phyloP scores from a whole-genome alignment of 352 stramenopile species.

The Pythium sp. region DNA sequence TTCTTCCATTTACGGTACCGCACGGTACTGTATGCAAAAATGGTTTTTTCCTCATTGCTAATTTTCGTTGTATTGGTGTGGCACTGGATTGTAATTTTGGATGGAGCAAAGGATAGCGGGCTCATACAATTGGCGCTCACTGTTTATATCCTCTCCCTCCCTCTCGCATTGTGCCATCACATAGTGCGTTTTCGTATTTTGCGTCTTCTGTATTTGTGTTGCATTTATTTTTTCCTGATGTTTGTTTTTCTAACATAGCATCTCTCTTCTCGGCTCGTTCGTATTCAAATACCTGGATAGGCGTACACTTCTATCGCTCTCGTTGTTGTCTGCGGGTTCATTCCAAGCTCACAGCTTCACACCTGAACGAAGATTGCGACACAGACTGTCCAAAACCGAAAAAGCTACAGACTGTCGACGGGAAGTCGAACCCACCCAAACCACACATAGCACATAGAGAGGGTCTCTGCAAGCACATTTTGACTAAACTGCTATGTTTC shows the following conservation, averaged over 20 bases:
- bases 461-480: background rate
- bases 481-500: background rate
- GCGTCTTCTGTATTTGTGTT: background rate
- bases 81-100: background rate
- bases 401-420: background rate
- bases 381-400: background rate
- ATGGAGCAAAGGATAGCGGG: background rate
- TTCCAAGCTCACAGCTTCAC: background rate
- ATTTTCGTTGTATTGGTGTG: background rate
- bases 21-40: background rate
- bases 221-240: background rate
- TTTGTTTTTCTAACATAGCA: too few species aligned
- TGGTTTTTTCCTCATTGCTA: background rate
- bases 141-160: background rate
- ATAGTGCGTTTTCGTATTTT: background rate
- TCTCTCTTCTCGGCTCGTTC: background rate
- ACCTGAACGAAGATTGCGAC: background rate
- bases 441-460: background rate
- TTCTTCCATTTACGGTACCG: slow-evolving; percentile 1
- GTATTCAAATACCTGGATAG: background rate
- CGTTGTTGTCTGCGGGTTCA: background rate
- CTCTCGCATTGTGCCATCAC: background rate
- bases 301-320: background rate
- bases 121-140: background rate
- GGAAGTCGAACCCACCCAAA: background rate